Percentiles rank a stretch among this genome's conserved stretches.
phyloP scores from a whole-genome alignment of 257 asterid species.

The Nicotiana attenuata region DNA sequence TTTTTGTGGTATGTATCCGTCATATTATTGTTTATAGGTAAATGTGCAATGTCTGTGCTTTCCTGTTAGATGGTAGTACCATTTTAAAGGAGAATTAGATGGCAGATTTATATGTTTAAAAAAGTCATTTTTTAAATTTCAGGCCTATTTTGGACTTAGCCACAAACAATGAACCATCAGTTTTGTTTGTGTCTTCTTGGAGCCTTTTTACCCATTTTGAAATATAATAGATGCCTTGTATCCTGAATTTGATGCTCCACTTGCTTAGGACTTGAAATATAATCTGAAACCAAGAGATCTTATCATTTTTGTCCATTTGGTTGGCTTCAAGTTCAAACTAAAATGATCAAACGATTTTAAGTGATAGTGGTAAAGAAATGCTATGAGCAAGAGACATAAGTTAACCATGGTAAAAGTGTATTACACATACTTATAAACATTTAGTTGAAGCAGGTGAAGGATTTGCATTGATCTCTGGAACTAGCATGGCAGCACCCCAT shows the following conservation, averaged over 20 bases:
- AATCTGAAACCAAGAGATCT: background rate
- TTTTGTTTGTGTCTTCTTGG: background rate
- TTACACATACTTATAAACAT: background rate
- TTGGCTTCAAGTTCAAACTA: background rate
- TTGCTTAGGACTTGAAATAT: background rate
- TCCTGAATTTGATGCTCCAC: slow-evolving; percentile 6
- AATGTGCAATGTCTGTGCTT: slow-evolving; percentile 7
- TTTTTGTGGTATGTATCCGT: slow-evolving; percentile 48
- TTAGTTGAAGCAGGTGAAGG: slow-evolving; percentile 60
- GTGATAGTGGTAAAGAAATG: background rate
- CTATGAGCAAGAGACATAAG: background rate
- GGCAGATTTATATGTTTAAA: background rate
- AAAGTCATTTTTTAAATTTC: background rate
- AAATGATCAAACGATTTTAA: background rate
- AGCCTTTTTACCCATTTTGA: background rate
- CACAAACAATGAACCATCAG: background rate
- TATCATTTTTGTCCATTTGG: background rate
- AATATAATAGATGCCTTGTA: background rate
- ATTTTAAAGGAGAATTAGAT: background rate
- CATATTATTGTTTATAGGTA: slow-evolving; percentile 6
- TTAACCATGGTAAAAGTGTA: background rate
- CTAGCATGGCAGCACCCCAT: slow-evolving; percentile 90
- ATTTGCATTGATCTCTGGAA: slow-evolving; percentile 77
- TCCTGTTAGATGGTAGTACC: background rate
- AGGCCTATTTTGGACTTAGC: background rate